A percentile compares a stretch with the other conserved stretches of the same genome.
Evolutionary conservation across 192 early-diverging fungal genomes (phyloP).

Genomic region (Haplosporangium gracile): DNA sequence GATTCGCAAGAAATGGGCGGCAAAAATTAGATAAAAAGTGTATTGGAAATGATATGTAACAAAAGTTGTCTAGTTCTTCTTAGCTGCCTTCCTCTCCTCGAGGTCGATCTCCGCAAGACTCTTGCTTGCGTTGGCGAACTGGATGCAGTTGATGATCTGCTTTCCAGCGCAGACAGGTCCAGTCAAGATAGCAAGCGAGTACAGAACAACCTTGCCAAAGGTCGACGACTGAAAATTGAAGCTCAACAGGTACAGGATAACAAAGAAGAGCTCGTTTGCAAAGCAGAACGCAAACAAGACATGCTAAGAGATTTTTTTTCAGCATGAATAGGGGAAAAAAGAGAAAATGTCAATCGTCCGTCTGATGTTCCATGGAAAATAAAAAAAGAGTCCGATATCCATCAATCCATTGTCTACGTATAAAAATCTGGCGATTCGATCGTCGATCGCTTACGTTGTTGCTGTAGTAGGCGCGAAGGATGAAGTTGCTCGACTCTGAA

Average conservation of each 20-base stretch:
- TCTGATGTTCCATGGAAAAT: background rate
- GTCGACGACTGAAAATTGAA: slow-evolving; percentile 48
- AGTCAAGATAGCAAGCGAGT: slow-evolving; percentile 29
- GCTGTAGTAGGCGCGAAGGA: slow-evolving; percentile 93
- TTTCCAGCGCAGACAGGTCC: slow-evolving; percentile 85
- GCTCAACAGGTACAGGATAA: slow-evolving; percentile 83
- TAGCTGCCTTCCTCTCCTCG: slow-evolving; percentile 59
- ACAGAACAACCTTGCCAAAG: slow-evolving; percentile 44
- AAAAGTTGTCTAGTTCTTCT: slow-evolving; percentile 22
- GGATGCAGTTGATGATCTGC: slow-evolving; percentile 94
- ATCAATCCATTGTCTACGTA: background rate
- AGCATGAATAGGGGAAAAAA: background rate
- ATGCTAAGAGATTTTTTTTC: slow-evolving; percentile 41
- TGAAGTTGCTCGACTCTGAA: slow-evolving; percentile 75
- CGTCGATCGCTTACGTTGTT: slow-evolving; percentile 72
- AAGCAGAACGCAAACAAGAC: slow-evolving; percentile 95
- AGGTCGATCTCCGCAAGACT: slow-evolving; percentile 81
- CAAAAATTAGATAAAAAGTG: background rate
- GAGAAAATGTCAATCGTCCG: background rate
- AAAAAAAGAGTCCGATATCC: background rate
- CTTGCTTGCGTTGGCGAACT: slow-evolving; percentile 89
- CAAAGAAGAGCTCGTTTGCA: slow-evolving; percentile 93
- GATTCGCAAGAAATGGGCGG: background rate
- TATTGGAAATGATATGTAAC: background rate
- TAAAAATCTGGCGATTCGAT: background rate